Base-by-base conservation (phyloP, 2,329 filamentous ascomycete species). In the Stachybotrys chlorohalonatus region DNA sequence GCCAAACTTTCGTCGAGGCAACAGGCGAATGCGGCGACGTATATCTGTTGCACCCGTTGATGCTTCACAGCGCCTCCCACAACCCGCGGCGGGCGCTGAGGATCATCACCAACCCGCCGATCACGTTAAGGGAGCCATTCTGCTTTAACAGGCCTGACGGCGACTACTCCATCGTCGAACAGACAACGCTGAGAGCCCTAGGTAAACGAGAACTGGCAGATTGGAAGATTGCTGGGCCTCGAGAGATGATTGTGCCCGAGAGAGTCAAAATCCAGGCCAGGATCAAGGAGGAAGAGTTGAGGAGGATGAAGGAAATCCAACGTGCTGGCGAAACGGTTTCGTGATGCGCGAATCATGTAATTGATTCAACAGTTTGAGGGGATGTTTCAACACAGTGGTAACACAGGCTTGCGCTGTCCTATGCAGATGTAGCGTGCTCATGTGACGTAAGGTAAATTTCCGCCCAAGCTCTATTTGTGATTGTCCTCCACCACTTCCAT, bases 1-100 rank as follows among this genome's bases (percentile, higher is more conserved):
- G 68, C 68, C 72, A 53, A 61, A 73, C 39, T 1, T 79, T 81
- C 61, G 73, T 80, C 46, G 80, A 83, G 66, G 76, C 73, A 0
- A 75, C 70, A 1, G 81, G 80, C 1, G 61, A 70, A 1, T 71
- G 75, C 0, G 80, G 81, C 9, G 80, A 83, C 56, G 78, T 83
- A 13, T 82, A 76, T 58, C 64, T 83, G 31, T 60, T 83, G 64
- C 81, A 84, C 62, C 80, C 80, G 48, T 65, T 83, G 17, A 83
- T 83, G 80, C 63, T 82, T 67, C 80, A 83, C 64, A 47, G 48
- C 31, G 49, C 49, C 9, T 76, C 73, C 45, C 75, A 77, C 15
- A 62, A 62, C 51, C 55, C 57, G 6, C 57, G 56, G 7, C 59
- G 61, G 6, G 52, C 47, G 52, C 51, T 56, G 11, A 56, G 60